A percentile compares a stretch with the other conserved stretches of the same genome.
Evolutionary conservation across 108 stramenopile genomes (phyloP).

Genomic region (Skeletonema tropicum): DNA sequence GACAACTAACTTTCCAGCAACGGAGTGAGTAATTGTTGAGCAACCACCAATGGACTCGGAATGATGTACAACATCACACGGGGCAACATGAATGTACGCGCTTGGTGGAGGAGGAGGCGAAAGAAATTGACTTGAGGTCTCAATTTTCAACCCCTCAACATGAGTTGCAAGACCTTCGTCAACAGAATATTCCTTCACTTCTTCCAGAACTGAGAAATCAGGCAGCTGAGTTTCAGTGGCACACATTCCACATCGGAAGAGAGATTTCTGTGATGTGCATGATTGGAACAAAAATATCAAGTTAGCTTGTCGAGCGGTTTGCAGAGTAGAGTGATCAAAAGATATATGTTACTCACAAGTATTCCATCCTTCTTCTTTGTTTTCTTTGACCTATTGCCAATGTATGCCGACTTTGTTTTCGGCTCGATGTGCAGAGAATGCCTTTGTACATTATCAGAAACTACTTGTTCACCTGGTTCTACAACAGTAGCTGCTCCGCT

Average conservation of each 20-base stretch:
- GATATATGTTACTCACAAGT: neutral
- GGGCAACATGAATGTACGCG: neutral
- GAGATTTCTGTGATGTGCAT: neutral
- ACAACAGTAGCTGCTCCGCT: neutral
- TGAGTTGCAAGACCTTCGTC: neutral
- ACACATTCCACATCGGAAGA: neutral
- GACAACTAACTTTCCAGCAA: neutral
- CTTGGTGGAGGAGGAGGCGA: neutral
- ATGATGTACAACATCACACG: neutral
- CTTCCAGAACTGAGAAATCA: neutral
- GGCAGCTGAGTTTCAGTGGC: neutral
- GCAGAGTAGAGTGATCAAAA: neutral
- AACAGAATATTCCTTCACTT: neutral
- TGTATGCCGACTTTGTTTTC: neutral
- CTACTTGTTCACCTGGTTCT: neutral
- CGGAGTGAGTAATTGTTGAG: neutral
- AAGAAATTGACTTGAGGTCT: neutral
- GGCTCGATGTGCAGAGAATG: neutral
- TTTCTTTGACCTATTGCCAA: neutral
- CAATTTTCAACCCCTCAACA: neutral
- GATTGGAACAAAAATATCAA: neutral
- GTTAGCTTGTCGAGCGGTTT: neutral
- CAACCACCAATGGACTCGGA: neutral
- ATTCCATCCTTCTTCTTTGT: neutral
- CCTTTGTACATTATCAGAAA: neutral